Conservation (phyloP, 768 basidiomycete genomes). For the Amanita polypyramis region DNA sequence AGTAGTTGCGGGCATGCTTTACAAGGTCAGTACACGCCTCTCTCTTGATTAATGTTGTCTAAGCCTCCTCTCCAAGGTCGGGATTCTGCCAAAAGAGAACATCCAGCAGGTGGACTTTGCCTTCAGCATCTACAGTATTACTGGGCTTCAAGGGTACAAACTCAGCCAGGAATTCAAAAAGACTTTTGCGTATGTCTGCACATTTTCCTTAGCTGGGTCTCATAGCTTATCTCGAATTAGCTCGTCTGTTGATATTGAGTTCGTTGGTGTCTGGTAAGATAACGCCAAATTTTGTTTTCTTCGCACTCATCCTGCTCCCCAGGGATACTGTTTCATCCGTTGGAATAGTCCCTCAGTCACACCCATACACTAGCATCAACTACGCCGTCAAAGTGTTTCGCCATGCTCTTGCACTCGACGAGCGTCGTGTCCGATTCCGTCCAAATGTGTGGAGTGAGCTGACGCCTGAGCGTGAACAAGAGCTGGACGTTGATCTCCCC, state of each 20-base stretch:
- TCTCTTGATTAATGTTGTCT: neutral
- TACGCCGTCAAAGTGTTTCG: conserved; percentile 36
- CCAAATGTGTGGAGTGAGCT: conserved; percentile 25
- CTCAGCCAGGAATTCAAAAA: conserved; percentile 28
- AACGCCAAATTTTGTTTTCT: neutral
- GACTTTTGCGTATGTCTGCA: conserved; percentile 22
- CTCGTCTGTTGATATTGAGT: conserved; percentile 32
- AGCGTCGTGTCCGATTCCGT: conserved; percentile 41
- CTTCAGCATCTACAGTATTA: conserved; percentile 8
- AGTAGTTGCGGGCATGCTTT: conserved; percentile 14
- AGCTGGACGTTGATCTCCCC: conserved; percentile 13
- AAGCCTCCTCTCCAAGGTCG: conserved; percentile 10
- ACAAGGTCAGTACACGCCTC: conserved; percentile 8
- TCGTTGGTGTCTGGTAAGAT: conserved; percentile 40
- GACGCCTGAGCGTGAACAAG: conserved; percentile 17
- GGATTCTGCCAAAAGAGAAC: conserved; percentile 12
- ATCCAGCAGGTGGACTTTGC: conserved; percentile 10
- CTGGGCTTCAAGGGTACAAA: conserved; percentile 12
- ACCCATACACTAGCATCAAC: conserved; percentile 38
- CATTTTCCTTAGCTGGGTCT: neutral
- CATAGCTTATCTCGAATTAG: neutral
- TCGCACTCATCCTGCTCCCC: neutral
- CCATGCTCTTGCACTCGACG: conserved; percentile 46
- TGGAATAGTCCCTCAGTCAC: conserved; percentile 29
- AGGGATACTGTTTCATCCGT: conserved; percentile 53